Evolutionary conservation across 2,329 filamentous ascomycete species (phyloP).

Genomic region (Ophiocordyceps camponoti-floridani): DNA sequence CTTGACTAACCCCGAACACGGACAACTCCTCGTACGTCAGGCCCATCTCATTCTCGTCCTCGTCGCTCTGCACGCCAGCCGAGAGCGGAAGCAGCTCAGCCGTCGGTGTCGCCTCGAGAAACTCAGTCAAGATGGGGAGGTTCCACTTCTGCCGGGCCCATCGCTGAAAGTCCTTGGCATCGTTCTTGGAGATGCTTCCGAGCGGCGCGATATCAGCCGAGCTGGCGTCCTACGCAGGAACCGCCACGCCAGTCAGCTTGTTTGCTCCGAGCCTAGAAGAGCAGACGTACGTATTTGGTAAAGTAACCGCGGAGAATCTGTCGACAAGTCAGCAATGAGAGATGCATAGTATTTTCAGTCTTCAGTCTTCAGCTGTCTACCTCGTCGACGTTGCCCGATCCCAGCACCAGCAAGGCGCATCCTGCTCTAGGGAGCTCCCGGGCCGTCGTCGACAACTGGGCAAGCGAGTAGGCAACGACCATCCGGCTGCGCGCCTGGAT

Average conservation of each 20-base stretch:
- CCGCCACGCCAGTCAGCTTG: neutral
- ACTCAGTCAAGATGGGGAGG: conserved; percentile 43
- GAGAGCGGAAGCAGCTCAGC: conserved; percentile 30
- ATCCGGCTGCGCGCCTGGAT: conserved; percentile 48
- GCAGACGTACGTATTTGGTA: conserved; percentile 16
- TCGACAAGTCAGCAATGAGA: neutral
- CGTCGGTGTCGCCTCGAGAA: conserved; percentile 39
- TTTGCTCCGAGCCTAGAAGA: neutral
- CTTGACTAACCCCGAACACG: conserved; percentile 12
- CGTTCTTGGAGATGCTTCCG: conserved; percentile 37
- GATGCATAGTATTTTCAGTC: neutral
- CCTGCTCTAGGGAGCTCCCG: conserved; percentile 30
- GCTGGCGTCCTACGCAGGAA: conserved; percentile 22
- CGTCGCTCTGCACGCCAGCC: conserved; percentile 7
- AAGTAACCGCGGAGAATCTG: conserved; percentile 33
- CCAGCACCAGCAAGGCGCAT: conserved; percentile 43
- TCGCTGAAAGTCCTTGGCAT: conserved; percentile 45
- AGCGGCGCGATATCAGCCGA: conserved; percentile 37
- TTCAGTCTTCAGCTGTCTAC: neutral
- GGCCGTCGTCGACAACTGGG: conserved; percentile 40
- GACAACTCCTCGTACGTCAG: conserved; percentile 23
- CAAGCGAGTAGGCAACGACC: conserved; percentile 46
- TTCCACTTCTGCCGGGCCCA: conserved; percentile 37
- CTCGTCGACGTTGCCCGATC: conserved; percentile 29
- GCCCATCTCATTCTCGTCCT: conserved; percentile 15